Base-by-base conservation (phyloP, 2,329 filamentous ascomycete species). In the Fusarium xylarioides region DNA sequence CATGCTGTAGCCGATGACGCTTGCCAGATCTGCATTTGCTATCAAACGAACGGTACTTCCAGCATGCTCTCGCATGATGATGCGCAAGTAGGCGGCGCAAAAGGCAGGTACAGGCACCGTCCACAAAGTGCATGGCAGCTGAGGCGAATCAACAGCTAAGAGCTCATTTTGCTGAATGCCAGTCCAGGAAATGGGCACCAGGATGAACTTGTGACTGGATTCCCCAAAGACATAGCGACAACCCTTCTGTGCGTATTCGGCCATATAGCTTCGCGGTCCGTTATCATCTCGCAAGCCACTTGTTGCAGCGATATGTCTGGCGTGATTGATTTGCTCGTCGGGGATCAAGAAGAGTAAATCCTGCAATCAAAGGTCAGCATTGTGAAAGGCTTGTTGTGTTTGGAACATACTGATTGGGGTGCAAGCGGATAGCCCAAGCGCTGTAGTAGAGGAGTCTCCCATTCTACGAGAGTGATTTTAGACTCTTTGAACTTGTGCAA, bases 271-370 rank as follows among this genome's bases (percentile, higher is more conserved):
- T 46, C 18, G 23, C 2, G 18, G 18, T 21, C 5, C 4, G 1
- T 21, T 4, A 6, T 14, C 12, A 0, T 15, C 18, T 21, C 6
- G 11, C 1, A 46, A 28, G 18, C 43, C 23, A 21, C 2, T 4
- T 9, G 0, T 0, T 21, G 4, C 8, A 7, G 7, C 2, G 18
- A 46, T 21, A 0, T 21, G 26, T 47, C 26, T 47, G 0, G 44
- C 44, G 16, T 0, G 3, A 0, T 16, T 1, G 2, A 30, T 30
- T 30, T 30, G 19, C 9, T 47, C 9, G 26, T 47, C 26, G 19
- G 26, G 26, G 2, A 21, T 7, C 14, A 47, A 16, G 6, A 47
- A 30, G 0, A 47, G 44, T 2, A 30, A 4, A 11, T 28, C 26
- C 44, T 47, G 14, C 2, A 1, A 16, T 47, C 14, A 8, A 5